phyloP scores from a whole-genome alignment of 257 asterid species.

The Solanum gandarillasii region DNA sequence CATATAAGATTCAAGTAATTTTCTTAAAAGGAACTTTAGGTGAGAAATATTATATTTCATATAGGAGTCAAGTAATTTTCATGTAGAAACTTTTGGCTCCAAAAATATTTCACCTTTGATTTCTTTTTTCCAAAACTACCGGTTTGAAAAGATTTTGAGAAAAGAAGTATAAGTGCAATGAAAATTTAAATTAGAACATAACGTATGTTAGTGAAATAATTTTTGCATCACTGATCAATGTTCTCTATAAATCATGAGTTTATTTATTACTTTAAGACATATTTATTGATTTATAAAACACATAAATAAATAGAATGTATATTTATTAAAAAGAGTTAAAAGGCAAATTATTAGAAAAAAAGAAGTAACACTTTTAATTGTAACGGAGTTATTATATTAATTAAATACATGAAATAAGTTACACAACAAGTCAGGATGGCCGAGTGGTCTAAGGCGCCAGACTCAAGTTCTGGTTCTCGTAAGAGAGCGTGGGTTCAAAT shows the following conservation, averaged over 20 bases:
- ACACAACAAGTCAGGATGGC: constrained; percentile 56
- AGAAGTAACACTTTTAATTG: background rate
- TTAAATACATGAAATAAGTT: too few relatives aligned
- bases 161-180: background rate
- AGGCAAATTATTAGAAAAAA: background rate
- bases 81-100: background rate
- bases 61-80: too few relatives aligned
- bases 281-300: background rate
- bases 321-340: background rate
- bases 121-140: background rate
- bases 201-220: background rate
- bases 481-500: constrained; percentile 88
- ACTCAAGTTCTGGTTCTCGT: constrained; percentile 88
- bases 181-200: background rate
- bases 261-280: background rate
- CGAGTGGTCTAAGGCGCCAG: constrained; percentile 99
- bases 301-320: background rate
- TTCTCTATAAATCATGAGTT: background rate
- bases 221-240: background rate
- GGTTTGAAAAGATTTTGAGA: background rate
- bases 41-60: too few relatives aligned
- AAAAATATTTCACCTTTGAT: background rate
- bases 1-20: too few relatives aligned
- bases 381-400: background rate
- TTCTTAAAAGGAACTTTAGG: too few relatives aligned